Base-by-base conservation (phyloP, 176 grass and related monocot genomes). In the Avena atlantica region DNA sequence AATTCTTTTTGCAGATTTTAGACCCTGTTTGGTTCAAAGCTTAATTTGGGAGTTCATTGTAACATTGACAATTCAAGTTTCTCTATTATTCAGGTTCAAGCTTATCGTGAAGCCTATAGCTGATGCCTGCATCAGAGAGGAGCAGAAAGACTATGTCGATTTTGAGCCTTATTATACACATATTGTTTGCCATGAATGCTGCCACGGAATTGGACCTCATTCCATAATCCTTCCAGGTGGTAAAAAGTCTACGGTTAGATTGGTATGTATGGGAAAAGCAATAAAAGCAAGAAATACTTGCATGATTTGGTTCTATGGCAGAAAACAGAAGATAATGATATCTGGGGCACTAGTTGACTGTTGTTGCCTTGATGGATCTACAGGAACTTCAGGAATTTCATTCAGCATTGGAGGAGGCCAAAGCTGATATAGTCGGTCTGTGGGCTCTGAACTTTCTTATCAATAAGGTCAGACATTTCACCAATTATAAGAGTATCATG, bases 181-280 rank as follows among this genome's bases (percentile, higher is more conserved):
- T 78, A 95, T 89, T 56, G 90, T 98, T 89, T 98, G 96, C 67
- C 96, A 98, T 81, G 96, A 98, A 52, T 98, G 96, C 71, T 98
- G 96, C 84, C 96, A 98, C 88, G 96, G 96, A 81, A 98, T 98
- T 88, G 96, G 96, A 86, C 96, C 96, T 78, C 96, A 98, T 92
- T 86, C 96, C 67, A 98, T 98, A 49, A 80, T 87, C 58, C 91
- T 98, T 84, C 96, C 96, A 82, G 85, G 75, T 91, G 96, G 96
- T 76, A 85, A 91, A 86, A 89, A 93, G 50, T 95, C 96, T 45
- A 98, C 96, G 70, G 96, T 98, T 58, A 85, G 96, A 94, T 76
- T 88, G 90, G 96, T 98, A 90, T 20, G 88, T 84, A 59, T 55
- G n/a, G 50, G 80, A 50, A 78, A 61, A 55, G 8, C 12, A 74